Conservation (phyloP, 441 rosid genomes). For the Bocquillonia castaneifolia region DNA sequence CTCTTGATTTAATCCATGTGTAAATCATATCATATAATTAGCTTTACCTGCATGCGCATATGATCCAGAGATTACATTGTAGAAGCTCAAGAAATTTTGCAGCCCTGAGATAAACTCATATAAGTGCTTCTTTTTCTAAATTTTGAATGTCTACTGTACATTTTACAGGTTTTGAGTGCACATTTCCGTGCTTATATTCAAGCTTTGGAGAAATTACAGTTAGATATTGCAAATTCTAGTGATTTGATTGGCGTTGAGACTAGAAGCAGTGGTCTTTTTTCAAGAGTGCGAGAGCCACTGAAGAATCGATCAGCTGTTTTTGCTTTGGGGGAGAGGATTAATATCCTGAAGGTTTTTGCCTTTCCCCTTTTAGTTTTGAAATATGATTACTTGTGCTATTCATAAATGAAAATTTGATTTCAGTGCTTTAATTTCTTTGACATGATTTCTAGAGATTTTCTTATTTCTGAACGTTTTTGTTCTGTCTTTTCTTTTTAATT, state of each 20-base stretch:
- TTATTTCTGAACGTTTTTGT: background rate
- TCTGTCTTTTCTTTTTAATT: no score
- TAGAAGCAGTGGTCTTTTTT: conserved; percentile 77
- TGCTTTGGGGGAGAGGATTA: conserved; percentile 93
- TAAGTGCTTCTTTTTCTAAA: background rate
- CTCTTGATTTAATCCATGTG: background rate
- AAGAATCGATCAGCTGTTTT: conserved; percentile 94
- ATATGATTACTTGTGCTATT: conserved; percentile 3
- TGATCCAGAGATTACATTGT: background rate
- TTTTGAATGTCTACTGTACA: background rate
- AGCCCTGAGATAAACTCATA: background rate
- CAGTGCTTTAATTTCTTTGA: background rate
- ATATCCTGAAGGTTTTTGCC: conserved; percentile 70
- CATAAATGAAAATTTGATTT: conserved; percentile 6
- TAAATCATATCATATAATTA: no score
- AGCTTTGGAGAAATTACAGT: conserved; percentile 91
- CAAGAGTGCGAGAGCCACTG: conserved; percentile 79
- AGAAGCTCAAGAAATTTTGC: background rate
- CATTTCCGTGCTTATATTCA: conserved; percentile 98
- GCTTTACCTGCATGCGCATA: background rate
- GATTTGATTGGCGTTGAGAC: conserved; percentile 99
- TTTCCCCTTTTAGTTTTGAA: conserved; percentile 9
- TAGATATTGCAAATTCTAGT: conserved; percentile 89
- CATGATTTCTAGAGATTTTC: background rate
- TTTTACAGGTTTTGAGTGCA: conserved; percentile 90